These are phyloP conservation scores for Phaeosphaeriaceae sp. DNA, from an alignment of 2,329 filamentous ascomycete species.

Conservation along the genomic window DNA sequence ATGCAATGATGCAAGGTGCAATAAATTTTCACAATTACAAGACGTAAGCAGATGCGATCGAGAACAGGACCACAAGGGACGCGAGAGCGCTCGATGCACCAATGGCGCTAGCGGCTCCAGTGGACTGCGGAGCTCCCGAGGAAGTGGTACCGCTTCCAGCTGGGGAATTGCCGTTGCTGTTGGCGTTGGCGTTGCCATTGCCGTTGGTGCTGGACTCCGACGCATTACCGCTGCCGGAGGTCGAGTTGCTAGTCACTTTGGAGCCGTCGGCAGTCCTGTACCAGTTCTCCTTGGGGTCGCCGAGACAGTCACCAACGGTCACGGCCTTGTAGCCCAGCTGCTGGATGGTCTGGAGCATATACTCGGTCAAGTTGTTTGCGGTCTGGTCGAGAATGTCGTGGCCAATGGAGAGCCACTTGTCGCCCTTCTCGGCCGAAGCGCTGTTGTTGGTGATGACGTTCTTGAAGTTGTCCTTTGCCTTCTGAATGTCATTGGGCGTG, in stretches of 20 bases:
- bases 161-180: background rate
- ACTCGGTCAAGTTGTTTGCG: constrained; percentile 52
- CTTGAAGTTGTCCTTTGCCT: constrained; percentile 62
- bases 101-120: background rate
- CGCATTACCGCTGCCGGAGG: background rate
- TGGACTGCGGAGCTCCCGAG: too few species aligned
- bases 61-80: background rate
- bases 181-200: background rate
- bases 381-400: constrained; percentile 58
- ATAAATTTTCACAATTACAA: background rate
- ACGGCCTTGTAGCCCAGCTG: constrained; percentile 53
- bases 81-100: background rate
- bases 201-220: too few species aligned
- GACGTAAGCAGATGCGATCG: background rate
- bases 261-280: constrained; percentile 52
- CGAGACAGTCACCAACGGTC: constrained; percentile 57
- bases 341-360: constrained; percentile 52
- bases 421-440: constrained; percentile 21
- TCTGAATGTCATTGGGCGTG: constrained; percentile 56
- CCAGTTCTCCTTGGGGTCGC: constrained; percentile 56
- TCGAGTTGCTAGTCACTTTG: constrained; percentile 12
- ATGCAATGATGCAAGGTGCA: too few species aligned
- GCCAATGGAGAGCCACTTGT: constrained; percentile 60
- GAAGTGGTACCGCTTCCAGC: background rate
- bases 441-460: constrained; percentile 49